phyloP scores from a whole-genome alignment of 352 stramenopile species.

The Phytophthora citricola region DNA sequence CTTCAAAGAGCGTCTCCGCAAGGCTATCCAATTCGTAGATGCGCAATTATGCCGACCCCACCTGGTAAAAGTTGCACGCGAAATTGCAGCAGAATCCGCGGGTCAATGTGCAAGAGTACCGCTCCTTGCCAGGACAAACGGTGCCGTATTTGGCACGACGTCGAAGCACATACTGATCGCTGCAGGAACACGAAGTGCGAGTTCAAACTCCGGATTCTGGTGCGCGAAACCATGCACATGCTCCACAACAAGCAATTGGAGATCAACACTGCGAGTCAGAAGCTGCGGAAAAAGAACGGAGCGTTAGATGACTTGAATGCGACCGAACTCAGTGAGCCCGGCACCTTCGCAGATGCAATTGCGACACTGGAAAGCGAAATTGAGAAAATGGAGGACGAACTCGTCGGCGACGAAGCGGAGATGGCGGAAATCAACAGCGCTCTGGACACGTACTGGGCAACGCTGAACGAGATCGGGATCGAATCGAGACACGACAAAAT shows the following conservation, averaged over 20 bases:
- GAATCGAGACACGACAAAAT: slow-evolving; percentile 56
- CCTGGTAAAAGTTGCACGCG: slow-evolving; percentile 50
- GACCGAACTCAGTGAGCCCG: slow-evolving; percentile 39
- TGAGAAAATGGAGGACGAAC: slow-evolving; percentile 60
- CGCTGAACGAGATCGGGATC: slow-evolving; percentile 74
- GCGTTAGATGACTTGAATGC: slow-evolving; percentile 41
- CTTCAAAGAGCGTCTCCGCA: slow-evolving; percentile 73
- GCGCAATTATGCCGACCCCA: slow-evolving; percentile 67
- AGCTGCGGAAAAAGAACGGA: slow-evolving; percentile 39
- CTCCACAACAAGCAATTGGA: slow-evolving; percentile 61
- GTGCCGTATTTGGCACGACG: slow-evolving; percentile 77
- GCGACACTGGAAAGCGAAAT: slow-evolving; percentile 29
- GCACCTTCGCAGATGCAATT: slow-evolving; percentile 31
- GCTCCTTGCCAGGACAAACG: slow-evolving; percentile 73
- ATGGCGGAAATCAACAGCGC: slow-evolving; percentile 28
- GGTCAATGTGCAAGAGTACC: slow-evolving; percentile 70
- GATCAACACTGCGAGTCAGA: slow-evolving; percentile 34
- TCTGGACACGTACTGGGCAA: slow-evolving; percentile 52
- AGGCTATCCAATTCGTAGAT: slow-evolving; percentile 75
- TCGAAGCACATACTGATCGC: slow-evolving; percentile 72
- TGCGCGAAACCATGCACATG: slow-evolving; percentile 81
- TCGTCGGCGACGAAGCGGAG: slow-evolving; percentile 58
- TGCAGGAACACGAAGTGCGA: slow-evolving; percentile 72
- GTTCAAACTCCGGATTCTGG: slow-evolving; percentile 74
- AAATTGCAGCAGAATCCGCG: slow-evolving; percentile 69